Conservation (phyloP, 805 yeast species). For the Vanderwaltozyma yarrowii region DNA sequence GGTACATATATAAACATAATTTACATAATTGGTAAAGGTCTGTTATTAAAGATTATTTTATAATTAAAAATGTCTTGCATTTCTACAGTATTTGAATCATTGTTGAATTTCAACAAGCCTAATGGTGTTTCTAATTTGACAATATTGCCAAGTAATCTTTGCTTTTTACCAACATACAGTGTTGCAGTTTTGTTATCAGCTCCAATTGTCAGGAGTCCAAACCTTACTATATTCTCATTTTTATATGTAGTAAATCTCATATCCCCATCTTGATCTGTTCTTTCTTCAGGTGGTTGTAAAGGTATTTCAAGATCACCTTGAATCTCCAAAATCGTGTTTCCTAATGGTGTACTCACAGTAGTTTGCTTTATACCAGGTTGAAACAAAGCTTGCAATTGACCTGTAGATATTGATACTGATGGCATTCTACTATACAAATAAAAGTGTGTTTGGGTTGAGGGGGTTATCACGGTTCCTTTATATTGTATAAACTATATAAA, state of each 20-base stretch:
- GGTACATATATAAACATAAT: too few relatives aligned
- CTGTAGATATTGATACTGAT: slow-evolving; percentile 15
- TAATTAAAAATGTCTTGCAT: slow-evolving; percentile 49
- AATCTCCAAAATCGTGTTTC: slow-evolving; percentile 54
- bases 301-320: slow-evolving; percentile 58
- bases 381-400: slow-evolving; percentile 15
- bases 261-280: slow-evolving; percentile 11
- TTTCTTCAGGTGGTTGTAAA: slow-evolving; percentile 24
- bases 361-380: slow-evolving; percentile 10
- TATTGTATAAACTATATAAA: too few relatives aligned
- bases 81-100: slow-evolving; percentile 30
- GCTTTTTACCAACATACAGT: slow-evolving; percentile 56
- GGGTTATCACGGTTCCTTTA: too few relatives aligned
- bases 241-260: slow-evolving; percentile 10
- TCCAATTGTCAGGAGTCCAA: slow-evolving; percentile 19
- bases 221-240: slow-evolving; percentile 13
- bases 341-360: slow-evolving; percentile 36
- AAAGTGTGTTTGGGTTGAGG: too few relatives aligned
- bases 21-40: slow-evolving; percentile 75
- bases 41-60: slow-evolving; percentile 50
- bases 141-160: slow-evolving; percentile 53
- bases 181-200: slow-evolving; percentile 35
- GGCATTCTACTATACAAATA: slow-evolving; percentile 14
- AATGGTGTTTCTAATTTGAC: slow-evolving; percentile 54
- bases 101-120: slow-evolving; percentile 43